phyloP scores from a whole-genome alignment of 495 filamentous ascomycete genomes.

The Hyaloscypha hepaticicola region DNA sequence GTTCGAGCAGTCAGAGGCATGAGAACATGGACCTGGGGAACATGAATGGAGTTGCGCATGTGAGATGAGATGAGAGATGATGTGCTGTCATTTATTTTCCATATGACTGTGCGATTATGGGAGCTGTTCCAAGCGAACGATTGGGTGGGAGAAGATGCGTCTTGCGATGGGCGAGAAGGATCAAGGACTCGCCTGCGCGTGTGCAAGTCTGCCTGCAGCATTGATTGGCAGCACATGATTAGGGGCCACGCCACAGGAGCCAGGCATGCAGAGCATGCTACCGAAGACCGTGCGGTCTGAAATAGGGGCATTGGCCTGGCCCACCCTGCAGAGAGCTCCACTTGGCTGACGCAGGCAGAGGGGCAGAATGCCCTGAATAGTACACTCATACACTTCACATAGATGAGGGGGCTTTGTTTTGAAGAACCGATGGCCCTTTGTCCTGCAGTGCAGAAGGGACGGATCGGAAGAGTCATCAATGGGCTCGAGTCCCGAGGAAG shows the following conservation, averaged over 20 bases:
- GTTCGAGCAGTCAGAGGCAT: neutral
- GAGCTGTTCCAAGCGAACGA: neutral
- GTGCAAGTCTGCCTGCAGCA: neutral
- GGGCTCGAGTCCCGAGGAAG: neutral
- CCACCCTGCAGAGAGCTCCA: neutral
- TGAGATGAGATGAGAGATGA: constrained; percentile 2
- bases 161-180: neutral
- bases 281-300: neutral
- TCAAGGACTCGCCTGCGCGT: constrained; percentile 3
- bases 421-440: neutral
- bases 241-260: neutral
- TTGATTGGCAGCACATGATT: constrained; percentile 17
- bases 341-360: neutral
- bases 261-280: neutral
- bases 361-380: neutral
- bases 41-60: neutral
- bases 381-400: neutral
- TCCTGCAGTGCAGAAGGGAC: neutral
- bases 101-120: neutral
- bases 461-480: neutral
- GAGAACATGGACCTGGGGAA: neutral
- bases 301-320: neutral
- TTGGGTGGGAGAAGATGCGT: neutral
- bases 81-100: neutral
- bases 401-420: neutral